Evolutionary conservation across 1,284 basidiomycete genomes (phyloP), one percentile per base, ranked within the genome.

Genomic region (Rhodotorula sp.): DNA sequence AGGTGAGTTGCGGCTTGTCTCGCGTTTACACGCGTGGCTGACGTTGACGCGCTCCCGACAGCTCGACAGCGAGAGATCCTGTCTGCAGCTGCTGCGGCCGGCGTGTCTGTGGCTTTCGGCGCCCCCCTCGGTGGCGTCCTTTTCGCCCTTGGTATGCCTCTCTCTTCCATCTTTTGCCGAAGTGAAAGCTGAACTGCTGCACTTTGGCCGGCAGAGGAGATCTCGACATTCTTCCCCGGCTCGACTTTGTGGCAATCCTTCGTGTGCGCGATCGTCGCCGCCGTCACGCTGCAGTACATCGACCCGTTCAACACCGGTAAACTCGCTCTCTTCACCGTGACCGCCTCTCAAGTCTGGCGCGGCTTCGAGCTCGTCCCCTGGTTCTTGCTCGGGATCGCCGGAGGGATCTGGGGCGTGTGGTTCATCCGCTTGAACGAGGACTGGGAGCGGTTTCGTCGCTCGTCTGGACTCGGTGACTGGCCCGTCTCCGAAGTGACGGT

Each of bases 371-470:
- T 80, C 26, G 62, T 75, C 7, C 72, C 74, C 4, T 80, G 76
- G 68, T 62, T 77, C 24, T 51, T 78, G 46, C 72, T 82, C 56
- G 78, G 82, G 17, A 78, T 84, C 33, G 81, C 83, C 17, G 77
- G 77, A 24, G 95, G 95, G 17, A 80, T 97, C 29, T 98, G 95
- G 79, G 95, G 95, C 5, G 94, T 93, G 24, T 90, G 89, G 78
- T 97, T 98, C 82, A 94, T 93, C 20, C 93, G 91, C 77, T 82
- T 95, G 66, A 98, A 98, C 82, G 88, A 89, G 91, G 70, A 88
- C 87, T 78, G 87, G 85, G 62, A 92, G 88, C 65, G 70, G 10
- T 49, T 78, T 24, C 61, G 75, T 10, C 53, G 74, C 1, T 63
- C 68, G 18, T 67, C 68, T 14, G 72, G 72, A 87, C 78, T 96